Base-by-base conservation (phyloP, 192 early-diverging fungal species). In the Rhizophagus prolifer region DNA sequence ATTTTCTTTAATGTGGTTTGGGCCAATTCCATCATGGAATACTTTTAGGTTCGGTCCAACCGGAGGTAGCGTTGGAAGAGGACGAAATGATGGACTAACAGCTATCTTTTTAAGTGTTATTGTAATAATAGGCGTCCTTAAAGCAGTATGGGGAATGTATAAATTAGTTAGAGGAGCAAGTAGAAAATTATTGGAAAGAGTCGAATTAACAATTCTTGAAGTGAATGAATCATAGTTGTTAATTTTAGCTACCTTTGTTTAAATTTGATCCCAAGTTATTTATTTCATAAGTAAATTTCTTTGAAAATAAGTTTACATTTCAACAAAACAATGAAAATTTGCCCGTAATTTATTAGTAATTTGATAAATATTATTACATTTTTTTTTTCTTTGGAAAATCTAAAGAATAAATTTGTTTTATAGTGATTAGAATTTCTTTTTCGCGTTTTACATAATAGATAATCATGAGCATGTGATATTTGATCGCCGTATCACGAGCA, bases 1-100 rank as follows among this genome's bases (percentile, higher is more conserved):
- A 19, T 28, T 85, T 13, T 82, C 81, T 9, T 65, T 78, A 5
- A 34, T 81, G 25, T 85, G 82, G 84, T 75, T 81, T 74, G 82
- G 84, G 0, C 81, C 81, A 23, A 44, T 63, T 7, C 75, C 75
- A 19, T 81, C 81, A 26, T 81, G 79, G 8, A 80, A 78, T 23
- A 69, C 79, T 2, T 80, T 78, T 61, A 75, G 81, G 47, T 67
- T 79, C 31, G 78, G 82, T 2, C 71, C 75, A 2, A 78, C 79
- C 38, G 82, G 80, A 13, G 50, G 80, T 13, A 76, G 78, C n/a
- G 78, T 80, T 28, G 76, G 75, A 19, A 38, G 81, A 44, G 67
- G 84, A 61, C 25, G 78, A 16, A 58, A 41, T 44, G 78, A 81
- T 62, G 50, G 72, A n/a, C 21, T 74, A 19, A 28, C 72, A 7